A percentile compares a stretch with the other conserved stretches of the same genome.
phyloP scores from a whole-genome alignment of 805 yeast genomes.

The Yamadazyma sp. region DNA sequence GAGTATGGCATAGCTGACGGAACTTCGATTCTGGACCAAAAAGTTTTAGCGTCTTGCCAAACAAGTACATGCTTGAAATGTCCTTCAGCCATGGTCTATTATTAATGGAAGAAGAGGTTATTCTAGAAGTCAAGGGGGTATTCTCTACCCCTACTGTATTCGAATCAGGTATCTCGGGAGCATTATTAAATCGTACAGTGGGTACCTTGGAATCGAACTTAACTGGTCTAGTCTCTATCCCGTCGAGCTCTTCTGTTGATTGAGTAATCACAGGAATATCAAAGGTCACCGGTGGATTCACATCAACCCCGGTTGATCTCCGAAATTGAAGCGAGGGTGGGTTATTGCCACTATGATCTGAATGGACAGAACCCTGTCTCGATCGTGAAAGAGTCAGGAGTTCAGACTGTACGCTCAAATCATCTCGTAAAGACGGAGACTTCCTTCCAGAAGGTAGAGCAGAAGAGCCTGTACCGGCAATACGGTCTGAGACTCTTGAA shows the following conservation, averaged over 20 bases:
- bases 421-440: conserved; percentile 4
- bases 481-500: conserved; percentile 33
- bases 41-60: conserved; percentile 34
- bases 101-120: conserved; percentile 7
- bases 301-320: conserved; percentile 9
- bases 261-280: conserved; percentile 4
- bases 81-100: conserved; percentile 11
- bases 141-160: conserved; percentile 13
- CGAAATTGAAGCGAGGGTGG: conserved; percentile 2
- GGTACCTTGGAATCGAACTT: not conserved
- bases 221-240: not conserved
- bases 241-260: conserved; percentile 12
- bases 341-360: not conserved
- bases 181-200: not conserved
- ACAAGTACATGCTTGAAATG: conserved; percentile 22
- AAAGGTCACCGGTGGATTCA: not conserved
- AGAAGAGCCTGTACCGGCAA: conserved; percentile 31
- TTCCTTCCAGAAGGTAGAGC: conserved; percentile 2
- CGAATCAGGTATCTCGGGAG: conserved; percentile 1
- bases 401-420: conserved; percentile 1
- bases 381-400: conserved; percentile 2
- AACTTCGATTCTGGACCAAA: conserved; percentile 33
- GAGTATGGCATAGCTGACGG: conserved; percentile 30
- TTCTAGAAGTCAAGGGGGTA: conserved; percentile 10
- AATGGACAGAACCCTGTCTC: conserved; percentile 4